A percentile compares a stretch with the other conserved stretches of the same genome.
These are phyloP conservation scores for Candida sp. DNA, from an alignment of 1,139 yeast genomes.

Conservation along the genomic window DNA sequence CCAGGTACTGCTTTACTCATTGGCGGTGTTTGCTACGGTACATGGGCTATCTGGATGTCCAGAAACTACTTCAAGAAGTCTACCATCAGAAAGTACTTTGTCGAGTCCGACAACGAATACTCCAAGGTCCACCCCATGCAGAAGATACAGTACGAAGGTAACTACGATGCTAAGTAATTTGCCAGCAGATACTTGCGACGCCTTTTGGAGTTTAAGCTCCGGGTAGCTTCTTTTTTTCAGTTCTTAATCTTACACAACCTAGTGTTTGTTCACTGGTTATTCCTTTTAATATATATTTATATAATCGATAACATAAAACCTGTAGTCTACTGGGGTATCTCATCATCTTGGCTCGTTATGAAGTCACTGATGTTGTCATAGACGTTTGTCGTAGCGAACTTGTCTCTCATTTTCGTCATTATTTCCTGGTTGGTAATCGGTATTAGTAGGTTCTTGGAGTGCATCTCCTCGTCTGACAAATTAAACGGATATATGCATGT, in stretches of 20 bases:
- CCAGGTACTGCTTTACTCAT: conserved; percentile 34
- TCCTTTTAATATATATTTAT: background rate
- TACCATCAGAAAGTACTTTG: conserved; percentile 33
- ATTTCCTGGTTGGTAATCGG: conserved; percentile 27
- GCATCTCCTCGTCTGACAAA: conserved; percentile 28
- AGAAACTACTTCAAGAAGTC: conserved; percentile 35
- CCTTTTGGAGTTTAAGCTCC: background rate
- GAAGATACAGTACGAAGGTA: conserved; percentile 17
- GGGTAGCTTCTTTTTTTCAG: background rate
- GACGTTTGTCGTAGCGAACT: conserved; percentile 25
- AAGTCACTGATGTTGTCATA: conserved; percentile 30
- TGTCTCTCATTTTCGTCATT: conserved; percentile 29
- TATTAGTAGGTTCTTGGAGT: conserved; percentile 25
- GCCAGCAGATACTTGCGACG: background rate
- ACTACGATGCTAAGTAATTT: conserved; percentile 5
- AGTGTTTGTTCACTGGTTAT: background rate
- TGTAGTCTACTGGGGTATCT: conserved; percentile 12
- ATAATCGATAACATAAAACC: background rate
- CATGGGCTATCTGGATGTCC: conserved; percentile 41
- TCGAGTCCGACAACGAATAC: conserved; percentile 32
- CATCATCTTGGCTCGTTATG: conserved; percentile 27
- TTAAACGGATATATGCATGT: conserved; percentile 38
- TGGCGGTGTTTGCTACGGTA: conserved; percentile 41
- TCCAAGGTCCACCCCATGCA: conserved; percentile 29
- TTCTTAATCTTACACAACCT: background rate